phyloP scores from a whole-genome alignment of 768 basidiomycete species.

The Mycena rosella region DNA sequence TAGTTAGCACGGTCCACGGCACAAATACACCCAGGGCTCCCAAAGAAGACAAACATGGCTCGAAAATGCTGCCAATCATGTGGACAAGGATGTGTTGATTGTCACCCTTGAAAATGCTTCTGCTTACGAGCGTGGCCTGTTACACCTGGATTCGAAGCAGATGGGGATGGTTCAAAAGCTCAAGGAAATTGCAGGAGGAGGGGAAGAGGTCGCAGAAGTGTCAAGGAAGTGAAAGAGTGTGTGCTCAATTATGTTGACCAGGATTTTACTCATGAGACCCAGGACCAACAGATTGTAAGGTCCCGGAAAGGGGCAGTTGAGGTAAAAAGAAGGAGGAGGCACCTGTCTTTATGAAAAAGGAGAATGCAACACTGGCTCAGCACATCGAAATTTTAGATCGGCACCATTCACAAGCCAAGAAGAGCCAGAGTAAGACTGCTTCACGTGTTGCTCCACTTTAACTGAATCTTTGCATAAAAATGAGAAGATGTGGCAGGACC shows the following conservation, averaged over 20 bases:
- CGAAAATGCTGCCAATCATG: no score
- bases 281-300: no score
- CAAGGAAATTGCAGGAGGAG: background rate
- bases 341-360: constrained; percentile 31
- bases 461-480: constrained; percentile 45
- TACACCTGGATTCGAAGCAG: background rate
- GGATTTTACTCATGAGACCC: no score
- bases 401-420: constrained; percentile 40
- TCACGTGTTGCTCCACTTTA: constrained; percentile 41
- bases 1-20: no score
- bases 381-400: constrained; percentile 45
- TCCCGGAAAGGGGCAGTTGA: no score
- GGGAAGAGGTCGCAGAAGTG: no score
- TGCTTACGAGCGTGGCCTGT: background rate
- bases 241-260: no score
- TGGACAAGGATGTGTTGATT: background rate
- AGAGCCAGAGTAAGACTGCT: constrained; percentile 42
- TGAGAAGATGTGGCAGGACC: no score
- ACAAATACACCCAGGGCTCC: no score
- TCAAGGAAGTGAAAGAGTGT: no score
- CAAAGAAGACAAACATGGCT: no score
- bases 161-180: background rate
- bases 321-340: no score
- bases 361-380: constrained; percentile 43
- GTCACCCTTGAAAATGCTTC: background rate